Evolutionary conservation across 1,139 yeast genomes (phyloP).

Genomic region (Protomyces lactucae-debilis): DNA sequence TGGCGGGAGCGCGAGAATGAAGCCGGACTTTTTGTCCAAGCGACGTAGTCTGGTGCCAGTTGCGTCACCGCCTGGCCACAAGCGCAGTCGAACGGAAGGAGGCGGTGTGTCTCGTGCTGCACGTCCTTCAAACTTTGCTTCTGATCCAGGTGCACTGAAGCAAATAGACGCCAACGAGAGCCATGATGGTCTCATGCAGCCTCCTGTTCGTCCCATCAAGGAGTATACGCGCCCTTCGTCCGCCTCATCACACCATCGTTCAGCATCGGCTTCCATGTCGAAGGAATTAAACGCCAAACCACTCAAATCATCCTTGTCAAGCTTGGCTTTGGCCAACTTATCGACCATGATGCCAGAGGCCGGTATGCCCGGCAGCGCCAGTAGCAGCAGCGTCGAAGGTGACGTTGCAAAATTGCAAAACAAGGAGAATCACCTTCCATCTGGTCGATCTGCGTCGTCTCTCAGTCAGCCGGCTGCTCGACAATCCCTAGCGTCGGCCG

Average conservation of each 20-base stretch:
- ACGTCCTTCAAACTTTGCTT: not conserved
- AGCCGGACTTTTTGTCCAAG: not conserved
- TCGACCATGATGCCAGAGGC: not conserved
- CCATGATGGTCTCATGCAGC: not conserved
- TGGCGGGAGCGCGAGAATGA: not conserved
- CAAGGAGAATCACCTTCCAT: constrained; percentile 11
- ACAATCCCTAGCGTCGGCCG: constrained; percentile 4
- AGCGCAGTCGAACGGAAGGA: constrained; percentile 2
- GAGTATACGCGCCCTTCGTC: constrained; percentile 15
- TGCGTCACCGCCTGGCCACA: constrained; percentile 17
- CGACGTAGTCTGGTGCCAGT: constrained; percentile 20
- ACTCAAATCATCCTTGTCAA: constrained; percentile 7
- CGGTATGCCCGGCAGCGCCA: not conserved
- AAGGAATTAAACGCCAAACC: not conserved
- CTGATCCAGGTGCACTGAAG: not conserved
- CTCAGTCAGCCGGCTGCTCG: constrained; percentile 3
- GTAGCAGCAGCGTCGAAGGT: not conserved
- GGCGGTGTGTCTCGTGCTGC: not conserved
- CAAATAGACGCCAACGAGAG: constrained; percentile 1
- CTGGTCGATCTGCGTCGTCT: not conserved
- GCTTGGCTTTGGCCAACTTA: constrained; percentile 20
- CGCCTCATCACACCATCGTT: not conserved
- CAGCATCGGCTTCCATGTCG: not conserved
- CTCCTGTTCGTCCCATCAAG: not conserved
- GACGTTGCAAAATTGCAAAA: not conserved